Base-by-base conservation (phyloP, 768 basidiomycete species). In the Mycena polygramma region DNA sequence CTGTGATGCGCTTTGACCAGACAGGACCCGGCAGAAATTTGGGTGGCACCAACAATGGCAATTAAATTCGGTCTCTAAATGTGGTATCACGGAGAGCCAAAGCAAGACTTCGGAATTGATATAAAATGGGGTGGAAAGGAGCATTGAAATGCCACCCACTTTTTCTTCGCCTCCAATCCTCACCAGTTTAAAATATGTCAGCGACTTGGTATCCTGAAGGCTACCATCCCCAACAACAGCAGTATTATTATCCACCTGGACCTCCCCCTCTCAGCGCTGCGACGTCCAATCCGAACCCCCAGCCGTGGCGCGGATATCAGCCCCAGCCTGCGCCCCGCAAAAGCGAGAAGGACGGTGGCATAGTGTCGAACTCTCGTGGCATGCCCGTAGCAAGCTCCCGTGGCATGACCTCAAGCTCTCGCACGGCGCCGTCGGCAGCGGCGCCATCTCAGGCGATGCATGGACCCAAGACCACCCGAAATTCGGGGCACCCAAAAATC, bases 181-280 rank as follows among this genome's bases (percentile, higher is more conserved):
- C 52, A 6, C 30, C 30, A 30, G 30, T 30, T 30, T 45, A 6
- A 55, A 41, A 43, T 37, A 63, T 63, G 63, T 20, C 41, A 10
- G 41, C 57, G 2, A 73, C 71, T 46, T 73, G 71, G 71, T 72
- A 60, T 52, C 71, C 71, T 24, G 71, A 73, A 54, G 68, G 71
- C 57, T 61, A 61, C 37, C 30, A 39, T 17, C 15, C 58, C 4
- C 9, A 52, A 10, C 48, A 45, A 11, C 53, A 51, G 13, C 53
- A 51, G 13, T 51, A 57, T 2, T 54, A 52, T 41, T 72, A 60
- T n/a, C 71, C 71, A 8, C 71, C 68, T 9, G 71, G 63, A 19
- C 67, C 67, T 13, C 71, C 68, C 10, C 37, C 71, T 0, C 64
- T 73, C 14, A 73, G 71, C 39, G 58, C 66, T 3, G 66, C 70